These are phyloP conservation scores for Ceratobasidium sp. DNA, from an alignment of 1,284 basidiomycete genomes.

Conservation along the genomic window DNA sequence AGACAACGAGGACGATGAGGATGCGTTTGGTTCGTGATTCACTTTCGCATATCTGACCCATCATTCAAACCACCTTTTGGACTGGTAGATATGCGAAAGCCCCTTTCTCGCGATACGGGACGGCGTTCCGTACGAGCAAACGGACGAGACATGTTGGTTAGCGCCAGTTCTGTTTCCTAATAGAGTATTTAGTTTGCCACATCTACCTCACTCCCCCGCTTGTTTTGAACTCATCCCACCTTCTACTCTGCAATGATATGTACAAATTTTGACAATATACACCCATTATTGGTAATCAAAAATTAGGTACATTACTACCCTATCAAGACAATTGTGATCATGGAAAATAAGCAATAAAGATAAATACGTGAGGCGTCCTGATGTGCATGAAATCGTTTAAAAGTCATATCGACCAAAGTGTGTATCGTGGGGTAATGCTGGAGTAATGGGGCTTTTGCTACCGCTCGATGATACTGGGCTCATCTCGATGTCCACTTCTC, in stretches of 20 bases:
- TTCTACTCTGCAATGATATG: not conserved
- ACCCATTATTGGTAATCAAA: not conserved
- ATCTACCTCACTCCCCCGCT: no score
- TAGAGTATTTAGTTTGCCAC: not conserved
- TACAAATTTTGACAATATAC: not conserved
- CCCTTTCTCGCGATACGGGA: slow-evolving; percentile 67
- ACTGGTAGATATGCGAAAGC: slow-evolving; percentile 84
- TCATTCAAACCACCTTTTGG: not conserved
- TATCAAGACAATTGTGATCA: not conserved
- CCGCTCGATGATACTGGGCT: slow-evolving; percentile 20
- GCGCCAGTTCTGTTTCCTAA: slow-evolving; percentile 54
- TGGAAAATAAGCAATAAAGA: not conserved
- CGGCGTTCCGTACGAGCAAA: slow-evolving; percentile 70
- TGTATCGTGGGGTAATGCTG: slow-evolving; percentile 8
- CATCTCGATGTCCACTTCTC: slow-evolving; percentile 26
- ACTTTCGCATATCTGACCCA: not conserved
- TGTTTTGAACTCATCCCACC: not conserved
- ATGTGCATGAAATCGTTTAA: not conserved
- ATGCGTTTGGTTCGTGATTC: slow-evolving; percentile 80
- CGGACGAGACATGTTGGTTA: slow-evolving; percentile 74
- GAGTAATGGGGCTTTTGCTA: slow-evolving; percentile 11
- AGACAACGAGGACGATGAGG: slow-evolving; percentile 78
- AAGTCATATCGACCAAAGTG: slow-evolving; percentile 27
- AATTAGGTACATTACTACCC: no score
- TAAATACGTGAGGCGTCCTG: not conserved